Conservation (phyloP, 345 rosid species). For the Eucalyptus cladocalyx region DNA sequence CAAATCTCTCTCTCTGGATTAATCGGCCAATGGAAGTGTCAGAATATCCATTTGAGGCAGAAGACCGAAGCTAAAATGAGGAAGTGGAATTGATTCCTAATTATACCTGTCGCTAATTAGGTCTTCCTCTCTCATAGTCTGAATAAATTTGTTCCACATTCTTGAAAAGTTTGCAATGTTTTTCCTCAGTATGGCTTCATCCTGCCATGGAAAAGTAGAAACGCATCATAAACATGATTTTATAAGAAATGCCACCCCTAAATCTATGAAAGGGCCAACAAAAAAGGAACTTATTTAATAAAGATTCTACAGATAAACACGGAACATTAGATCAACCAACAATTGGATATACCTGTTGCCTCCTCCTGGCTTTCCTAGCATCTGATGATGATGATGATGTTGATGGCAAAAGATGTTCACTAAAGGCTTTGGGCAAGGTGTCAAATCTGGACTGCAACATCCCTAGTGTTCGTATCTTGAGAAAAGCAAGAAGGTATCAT, state of each 20-base stretch:
- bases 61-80: neutral
- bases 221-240: neutral
- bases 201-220: constrained; percentile 29
- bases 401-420: constrained; percentile 51
- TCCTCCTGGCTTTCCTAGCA: constrained; percentile 8
- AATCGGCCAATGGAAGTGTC: constrained; percentile 1
- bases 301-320: accelerated
- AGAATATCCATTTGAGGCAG: neutral
- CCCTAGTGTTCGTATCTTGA: constrained; percentile 89
- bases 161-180: constrained; percentile 59
- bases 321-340: neutral
- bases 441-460: constrained; percentile 91
- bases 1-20: constrained; percentile 68
- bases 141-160: constrained; percentile 88
- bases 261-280: too few relatives aligned
- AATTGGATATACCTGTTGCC: constrained; percentile 17
- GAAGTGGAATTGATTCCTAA: neutral
- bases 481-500: neutral
- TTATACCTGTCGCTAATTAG: constrained; percentile 66
- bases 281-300: too few relatives aligned
- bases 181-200: constrained; percentile 23
- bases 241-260: neutral
- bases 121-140: constrained; percentile 83
- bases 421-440: constrained; percentile 55
- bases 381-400: neutral